phyloP scores from a whole-genome alignment of 306 rosid genomes.

The Oemleria cerasiformis region DNA sequence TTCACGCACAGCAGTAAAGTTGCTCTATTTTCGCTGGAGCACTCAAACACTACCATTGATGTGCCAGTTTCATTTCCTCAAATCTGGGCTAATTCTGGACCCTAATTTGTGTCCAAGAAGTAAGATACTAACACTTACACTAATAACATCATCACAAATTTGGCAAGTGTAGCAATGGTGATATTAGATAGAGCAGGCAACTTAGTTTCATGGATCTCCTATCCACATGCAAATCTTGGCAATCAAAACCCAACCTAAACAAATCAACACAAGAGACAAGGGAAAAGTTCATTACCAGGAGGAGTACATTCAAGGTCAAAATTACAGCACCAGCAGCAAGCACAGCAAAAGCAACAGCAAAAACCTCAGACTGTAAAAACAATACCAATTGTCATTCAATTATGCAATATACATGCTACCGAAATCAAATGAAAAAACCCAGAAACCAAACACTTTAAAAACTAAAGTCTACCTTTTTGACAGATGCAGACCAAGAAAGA shows the following conservation, averaged over 20 bases:
- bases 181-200: not conserved
- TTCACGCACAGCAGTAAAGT: too few species aligned
- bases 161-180: not conserved
- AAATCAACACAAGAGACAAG: conserved; percentile 5
- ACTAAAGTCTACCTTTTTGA: conserved; percentile 61
- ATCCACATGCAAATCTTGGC: not conserved
- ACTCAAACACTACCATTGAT: not conserved
- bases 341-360: conserved; percentile 95
- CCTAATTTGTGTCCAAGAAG: not conserved
- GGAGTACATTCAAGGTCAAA: conserved; percentile 92
- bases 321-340: conserved; percentile 96
- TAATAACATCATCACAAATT: not conserved
- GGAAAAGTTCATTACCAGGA: conserved; percentile 65
- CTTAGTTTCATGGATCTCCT: not conserved
- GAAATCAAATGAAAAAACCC: not conserved
- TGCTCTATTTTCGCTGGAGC: not conserved
- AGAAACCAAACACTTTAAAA: not conserved
- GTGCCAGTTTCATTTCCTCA: not conserved
- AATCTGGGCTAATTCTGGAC: not conserved
- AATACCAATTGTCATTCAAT: not conserved
- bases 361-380: conserved; percentile 78
- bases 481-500: conserved; percentile 97
- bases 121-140: not conserved
- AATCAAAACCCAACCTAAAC: not conserved
- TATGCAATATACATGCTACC: not conserved